These are phyloP conservation scores for Zygoascus tannicola DNA, from an alignment of 805 yeast genomes.

Conservation along the genomic window DNA sequence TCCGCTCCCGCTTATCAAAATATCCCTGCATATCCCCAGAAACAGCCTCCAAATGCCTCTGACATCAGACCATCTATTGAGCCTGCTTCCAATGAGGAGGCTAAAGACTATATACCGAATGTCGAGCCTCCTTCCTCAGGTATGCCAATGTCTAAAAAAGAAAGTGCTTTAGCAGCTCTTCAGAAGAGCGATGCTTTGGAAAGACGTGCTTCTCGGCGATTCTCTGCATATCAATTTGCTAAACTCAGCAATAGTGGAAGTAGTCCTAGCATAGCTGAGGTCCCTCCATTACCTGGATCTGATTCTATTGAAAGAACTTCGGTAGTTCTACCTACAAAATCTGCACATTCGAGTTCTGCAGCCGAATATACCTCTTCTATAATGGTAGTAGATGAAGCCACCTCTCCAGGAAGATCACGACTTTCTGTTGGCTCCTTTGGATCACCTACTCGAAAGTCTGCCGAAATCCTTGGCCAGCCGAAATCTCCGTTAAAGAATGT, in stretches of 20 bases:
- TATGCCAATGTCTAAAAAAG: slow-evolving; percentile 6
- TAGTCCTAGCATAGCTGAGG: slow-evolving; percentile 14
- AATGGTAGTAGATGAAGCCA: slow-evolving; percentile 9
- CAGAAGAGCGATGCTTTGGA: slow-evolving; percentile 78
- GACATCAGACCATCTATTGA: background rate
- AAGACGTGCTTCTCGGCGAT: slow-evolving; percentile 88
- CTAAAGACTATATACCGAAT: background rate
- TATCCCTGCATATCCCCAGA: background rate
- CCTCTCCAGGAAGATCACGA: background rate
- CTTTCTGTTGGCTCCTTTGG: background rate
- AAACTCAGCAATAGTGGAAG: slow-evolving; percentile 44
- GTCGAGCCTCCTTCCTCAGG: background rate
- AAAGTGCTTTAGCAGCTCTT: slow-evolving; percentile 62
- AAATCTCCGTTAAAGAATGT: background rate
- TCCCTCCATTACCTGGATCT: slow-evolving; percentile 19
- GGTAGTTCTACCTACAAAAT: slow-evolving; percentile 18
- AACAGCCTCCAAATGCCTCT: background rate
- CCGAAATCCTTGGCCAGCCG: background rate
- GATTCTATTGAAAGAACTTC: slow-evolving; percentile 19
- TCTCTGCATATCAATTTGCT: slow-evolving; percentile 87
- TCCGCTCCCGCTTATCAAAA: background rate
- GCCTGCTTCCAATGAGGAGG: background rate
- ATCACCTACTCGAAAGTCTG: background rate
- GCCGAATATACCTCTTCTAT: slow-evolving; percentile 19
- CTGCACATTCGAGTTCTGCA: slow-evolving; percentile 13